phyloP scores from a whole-genome alignment of 345 rosid species.

The Cochlearia excelsa region DNA sequence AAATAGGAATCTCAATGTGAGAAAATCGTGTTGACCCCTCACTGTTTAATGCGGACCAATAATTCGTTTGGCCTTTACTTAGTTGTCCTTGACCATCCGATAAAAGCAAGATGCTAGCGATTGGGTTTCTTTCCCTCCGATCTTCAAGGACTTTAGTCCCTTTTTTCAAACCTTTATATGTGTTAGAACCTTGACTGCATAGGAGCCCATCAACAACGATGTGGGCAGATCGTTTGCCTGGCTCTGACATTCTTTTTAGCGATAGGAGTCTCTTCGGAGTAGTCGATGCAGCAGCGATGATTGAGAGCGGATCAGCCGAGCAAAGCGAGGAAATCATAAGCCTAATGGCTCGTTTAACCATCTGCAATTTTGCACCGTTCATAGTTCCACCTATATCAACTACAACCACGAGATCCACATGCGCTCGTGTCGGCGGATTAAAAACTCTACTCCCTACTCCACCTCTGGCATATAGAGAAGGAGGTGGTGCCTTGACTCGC shows the following conservation, averaged over 20 bases:
- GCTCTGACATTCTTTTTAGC: conserved; percentile 70
- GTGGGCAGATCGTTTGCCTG: conserved; percentile 60
- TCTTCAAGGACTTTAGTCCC: conserved; percentile 82
- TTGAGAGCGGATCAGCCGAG: conserved; percentile 67
- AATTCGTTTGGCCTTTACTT: conserved; percentile 26
- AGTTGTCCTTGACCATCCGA: conserved; percentile 61
- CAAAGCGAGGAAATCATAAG: conserved; percentile 61
- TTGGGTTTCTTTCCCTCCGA: conserved; percentile 70
- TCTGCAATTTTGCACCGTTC: conserved; percentile 54
- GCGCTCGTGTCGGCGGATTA: conserved; percentile 53
- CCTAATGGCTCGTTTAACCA: conserved; percentile 71
- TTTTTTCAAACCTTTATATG: conserved; percentile 64
- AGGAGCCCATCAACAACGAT: conserved; percentile 56
- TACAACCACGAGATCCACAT: conserved; percentile 73
- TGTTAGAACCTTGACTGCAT: conserved; percentile 55
- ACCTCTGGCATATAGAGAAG: conserved; percentile 8
- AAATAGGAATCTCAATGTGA: conserved; percentile 67
- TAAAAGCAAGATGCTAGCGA: conserved; percentile 58
- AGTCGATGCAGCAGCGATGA: conserved; percentile 53
- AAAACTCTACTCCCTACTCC: conserved; percentile 23
- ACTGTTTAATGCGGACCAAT: conserved; percentile 35
- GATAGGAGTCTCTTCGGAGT: conserved; percentile 60
- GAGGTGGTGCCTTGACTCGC: conserved; percentile 56
- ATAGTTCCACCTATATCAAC: conserved; percentile 60
- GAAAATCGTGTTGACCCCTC: conserved; percentile 65